Evolutionary conservation across 345 rosid species (phyloP).

Genomic region (Populus simonii): DNA sequence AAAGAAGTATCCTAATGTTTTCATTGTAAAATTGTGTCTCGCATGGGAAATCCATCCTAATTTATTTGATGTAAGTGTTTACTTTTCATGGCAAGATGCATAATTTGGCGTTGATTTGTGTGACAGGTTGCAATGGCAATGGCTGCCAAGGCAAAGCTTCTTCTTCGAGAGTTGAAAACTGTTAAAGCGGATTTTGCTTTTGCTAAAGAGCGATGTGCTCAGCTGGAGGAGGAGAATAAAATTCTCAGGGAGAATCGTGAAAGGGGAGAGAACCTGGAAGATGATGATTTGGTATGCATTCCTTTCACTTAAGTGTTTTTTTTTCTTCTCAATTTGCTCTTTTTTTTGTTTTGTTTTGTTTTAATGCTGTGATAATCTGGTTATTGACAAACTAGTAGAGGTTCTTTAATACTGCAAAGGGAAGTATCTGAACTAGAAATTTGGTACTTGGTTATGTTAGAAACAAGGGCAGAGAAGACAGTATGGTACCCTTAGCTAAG

Average conservation of each 20-base stretch:
- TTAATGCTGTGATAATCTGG: background rate
- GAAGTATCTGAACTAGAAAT: conserved; percentile 1
- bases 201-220: conserved; percentile 36
- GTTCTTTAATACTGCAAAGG: background rate
- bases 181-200: conserved; percentile 39
- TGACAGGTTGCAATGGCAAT: conserved; percentile 46
- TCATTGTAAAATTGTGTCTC: background rate
- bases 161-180: conserved; percentile 36
- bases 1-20: background rate
- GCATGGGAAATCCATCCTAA: background rate
- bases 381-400: background rate
- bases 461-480: background rate
- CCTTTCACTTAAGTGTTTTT: background rate
- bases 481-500: background rate
- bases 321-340: background rate
- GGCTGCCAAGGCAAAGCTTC: conserved; percentile 40
- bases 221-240: conserved; percentile 38
- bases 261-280: conserved; percentile 29
- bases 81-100: conserved; percentile 11
- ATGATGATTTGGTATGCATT: conserved; percentile 31
- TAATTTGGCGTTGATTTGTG: conserved; percentile 26
- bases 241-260: conserved; percentile 27
- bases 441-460: background rate
- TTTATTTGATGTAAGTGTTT: background rate
- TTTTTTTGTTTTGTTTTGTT: background rate